These are phyloP conservation scores for Pleurotus sapidus DNA, from an alignment of 768 basidiomycete genomes.

Conservation along the genomic window DNA sequence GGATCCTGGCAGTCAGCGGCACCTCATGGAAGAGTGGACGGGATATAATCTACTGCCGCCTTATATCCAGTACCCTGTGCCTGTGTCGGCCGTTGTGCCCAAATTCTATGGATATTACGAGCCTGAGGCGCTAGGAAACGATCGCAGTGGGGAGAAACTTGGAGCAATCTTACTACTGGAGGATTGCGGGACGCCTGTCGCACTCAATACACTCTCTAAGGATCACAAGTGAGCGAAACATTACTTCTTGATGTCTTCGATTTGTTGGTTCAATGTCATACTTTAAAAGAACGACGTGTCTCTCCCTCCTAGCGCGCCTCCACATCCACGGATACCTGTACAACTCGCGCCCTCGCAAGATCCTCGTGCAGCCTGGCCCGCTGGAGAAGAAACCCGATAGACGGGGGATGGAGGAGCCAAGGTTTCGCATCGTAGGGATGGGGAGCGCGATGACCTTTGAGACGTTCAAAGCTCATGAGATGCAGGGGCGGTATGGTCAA, in stretches of 20 bases:
- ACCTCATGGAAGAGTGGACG: conserved; percentile 30
- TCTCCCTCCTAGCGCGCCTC: conserved; percentile 36
- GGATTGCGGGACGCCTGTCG: conserved; percentile 39
- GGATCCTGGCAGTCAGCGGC: conserved; percentile 14
- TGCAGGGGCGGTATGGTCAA: too few species aligned
- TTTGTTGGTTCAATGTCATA: not conserved
- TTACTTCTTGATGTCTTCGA: not conserved
- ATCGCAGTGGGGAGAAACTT: conserved; percentile 13
- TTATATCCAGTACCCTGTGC: conserved; percentile 23
- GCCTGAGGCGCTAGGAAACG: conserved; percentile 14
- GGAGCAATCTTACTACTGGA: conserved; percentile 46
- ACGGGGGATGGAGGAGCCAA: conserved; percentile 14
- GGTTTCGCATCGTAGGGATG: conserved; percentile 41
- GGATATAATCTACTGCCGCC: conserved; percentile 30
- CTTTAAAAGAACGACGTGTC: conserved; percentile 15
- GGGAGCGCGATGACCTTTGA: conserved; percentile 14
- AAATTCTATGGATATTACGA: conserved; percentile 50
- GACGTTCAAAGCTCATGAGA: not conserved
- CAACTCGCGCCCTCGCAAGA: conserved; percentile 39
- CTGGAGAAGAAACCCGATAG: conserved; percentile 18
- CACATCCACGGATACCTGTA: conserved; percentile 37
- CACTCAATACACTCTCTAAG: conserved; percentile 16
- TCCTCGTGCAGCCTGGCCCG: conserved; percentile 40
- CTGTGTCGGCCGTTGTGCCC: conserved; percentile 38
- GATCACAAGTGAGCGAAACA: conserved; percentile 11